phyloP scores from a whole-genome alignment of 768 basidiomycete species.

The Nidularia pulvinata region DNA sequence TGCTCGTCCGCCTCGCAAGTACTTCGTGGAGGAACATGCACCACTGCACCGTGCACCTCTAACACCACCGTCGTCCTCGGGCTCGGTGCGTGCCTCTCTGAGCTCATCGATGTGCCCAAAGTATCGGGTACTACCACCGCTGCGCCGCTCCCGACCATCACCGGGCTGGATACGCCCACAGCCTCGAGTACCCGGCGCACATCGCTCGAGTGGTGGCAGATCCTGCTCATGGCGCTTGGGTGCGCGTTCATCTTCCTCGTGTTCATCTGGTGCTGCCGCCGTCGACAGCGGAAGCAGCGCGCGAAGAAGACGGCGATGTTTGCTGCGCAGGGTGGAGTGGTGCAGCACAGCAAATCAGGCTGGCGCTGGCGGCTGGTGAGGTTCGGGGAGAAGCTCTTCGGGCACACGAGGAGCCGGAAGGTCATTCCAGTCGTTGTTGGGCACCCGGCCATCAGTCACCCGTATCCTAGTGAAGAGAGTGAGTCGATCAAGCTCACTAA shows the following conservation, averaged over 20 bases:
- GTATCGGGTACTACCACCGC: slow-evolving; percentile 45
- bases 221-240: slow-evolving; percentile 80
- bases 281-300: slow-evolving; percentile 67
- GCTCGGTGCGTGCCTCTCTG: slow-evolving; percentile 80
- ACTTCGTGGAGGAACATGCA: slow-evolving; percentile 66
- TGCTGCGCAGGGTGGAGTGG: slow-evolving; percentile 55
- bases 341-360: slow-evolving; percentile 35
- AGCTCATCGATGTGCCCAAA: slow-evolving; percentile 57
- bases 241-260: slow-evolving; percentile 77
- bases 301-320: slow-evolving; percentile 67
- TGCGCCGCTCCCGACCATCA: slow-evolving; percentile 49
- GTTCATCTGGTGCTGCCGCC: slow-evolving; percentile 68
- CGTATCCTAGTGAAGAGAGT: slow-evolving; percentile 1
- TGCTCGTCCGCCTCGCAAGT: slow-evolving; percentile 67
- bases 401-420: slow-evolving; percentile 23
- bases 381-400: slow-evolving; percentile 61
- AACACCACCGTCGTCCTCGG: slow-evolving; percentile 45
- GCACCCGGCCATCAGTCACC: too few relatives aligned
- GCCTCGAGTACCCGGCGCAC: slow-evolving; percentile 19
- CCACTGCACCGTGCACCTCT: slow-evolving; percentile 53
- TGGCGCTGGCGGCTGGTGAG: slow-evolving; percentile 49
- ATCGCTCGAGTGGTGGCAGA: slow-evolving; percentile 78
- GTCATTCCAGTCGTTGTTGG: neutral
- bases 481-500: slow-evolving; percentile 6
- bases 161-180: slow-evolving; percentile 58